A percentile compares a stretch with the other conserved stretches of the same genome.
These are phyloP conservation scores for Ophiocordyceps unilateralis DNA, from an alignment of 2,329 filamentous ascomycete species.

Conservation along the genomic window DNA sequence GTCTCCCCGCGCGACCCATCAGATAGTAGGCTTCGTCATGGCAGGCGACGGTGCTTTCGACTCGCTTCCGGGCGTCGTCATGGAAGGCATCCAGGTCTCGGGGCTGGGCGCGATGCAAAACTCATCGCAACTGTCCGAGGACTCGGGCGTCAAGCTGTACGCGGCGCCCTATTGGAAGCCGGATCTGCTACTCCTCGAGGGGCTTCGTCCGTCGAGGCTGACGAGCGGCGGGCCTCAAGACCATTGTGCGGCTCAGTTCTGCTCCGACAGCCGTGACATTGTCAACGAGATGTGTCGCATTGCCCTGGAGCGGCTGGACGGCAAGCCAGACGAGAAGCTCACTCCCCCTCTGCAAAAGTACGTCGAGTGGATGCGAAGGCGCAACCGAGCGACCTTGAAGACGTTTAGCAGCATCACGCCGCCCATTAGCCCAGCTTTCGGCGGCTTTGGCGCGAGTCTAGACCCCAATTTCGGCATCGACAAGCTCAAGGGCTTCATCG, in stretches of 20 bases:
- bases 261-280: neutral
- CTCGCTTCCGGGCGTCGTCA: neutral
- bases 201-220: neutral
- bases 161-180: neutral
- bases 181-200: neutral
- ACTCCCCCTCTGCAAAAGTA: slow-evolving; percentile 1
- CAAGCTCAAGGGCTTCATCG: neutral
- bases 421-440: neutral
- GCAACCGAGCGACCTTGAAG: neutral
- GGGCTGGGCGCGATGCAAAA: neutral
- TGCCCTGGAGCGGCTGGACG: neutral
- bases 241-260: neutral
- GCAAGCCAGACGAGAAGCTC: neutral
- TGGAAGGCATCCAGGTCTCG: neutral
- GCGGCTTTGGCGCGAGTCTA: neutral
- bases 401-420: neutral
- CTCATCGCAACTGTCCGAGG: neutral
- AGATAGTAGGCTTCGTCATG: neutral
- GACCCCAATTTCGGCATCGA: neutral
- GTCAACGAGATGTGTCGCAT: slow-evolving; percentile 1
- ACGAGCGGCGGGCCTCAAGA: neutral
- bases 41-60: neutral
- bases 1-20: neutral
- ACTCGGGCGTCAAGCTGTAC: neutral
- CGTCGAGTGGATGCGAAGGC: neutral